Evolutionary conservation across 1,284 basidiomycete genomes (phyloP), one percentile per base, ranked within the genome.

Genomic region (Fomes fomentarius): DNA sequence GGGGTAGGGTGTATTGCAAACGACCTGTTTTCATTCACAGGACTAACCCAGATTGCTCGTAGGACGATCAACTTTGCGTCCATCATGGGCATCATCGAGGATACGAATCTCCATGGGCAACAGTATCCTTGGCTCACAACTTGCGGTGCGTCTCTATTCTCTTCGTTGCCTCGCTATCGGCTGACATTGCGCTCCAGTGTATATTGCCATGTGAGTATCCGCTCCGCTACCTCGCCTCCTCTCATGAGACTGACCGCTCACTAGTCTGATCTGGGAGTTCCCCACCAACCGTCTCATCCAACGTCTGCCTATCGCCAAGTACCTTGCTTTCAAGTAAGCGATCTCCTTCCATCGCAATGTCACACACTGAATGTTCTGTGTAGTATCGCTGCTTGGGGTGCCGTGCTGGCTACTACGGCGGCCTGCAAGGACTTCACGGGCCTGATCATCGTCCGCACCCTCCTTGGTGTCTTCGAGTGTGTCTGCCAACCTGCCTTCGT

Each of bases 61-160:
- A 77, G 77, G 51, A 80, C 79, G 12, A 71, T 81, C 46, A 80
- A 76, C 54, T 81, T 82, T 62, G 79, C 81, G 8, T 78, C 79
- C 24, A 83, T 83, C 57, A 83, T 82, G 81, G 79, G 79, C 22
- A 80, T 82, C 47, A 66, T 69, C 2, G 63, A 73, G 51, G 79
- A 81, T 58, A 76, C 75, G 0, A 57, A 75, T 51, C 72, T 82
- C 12, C 65, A 70, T 35, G 79, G 80, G 0, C 79, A 81, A 63
- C 70, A 81, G 63, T 82, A 81, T 59, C 71, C 75, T 1, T 80
- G 79, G 80, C 60, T 80, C 21, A 79, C 79, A 7, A 80, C 78
- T 33, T 79, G 77, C 59, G 72, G 76, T 77, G 60, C 4, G 75
- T 63, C 6, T 37, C n/a, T 26, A 31, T 24, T 4, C 7, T 8